Evolutionary conservation across 805 yeast genomes (phyloP).

Genomic region (Tetrapisispora taiwanensis): DNA sequence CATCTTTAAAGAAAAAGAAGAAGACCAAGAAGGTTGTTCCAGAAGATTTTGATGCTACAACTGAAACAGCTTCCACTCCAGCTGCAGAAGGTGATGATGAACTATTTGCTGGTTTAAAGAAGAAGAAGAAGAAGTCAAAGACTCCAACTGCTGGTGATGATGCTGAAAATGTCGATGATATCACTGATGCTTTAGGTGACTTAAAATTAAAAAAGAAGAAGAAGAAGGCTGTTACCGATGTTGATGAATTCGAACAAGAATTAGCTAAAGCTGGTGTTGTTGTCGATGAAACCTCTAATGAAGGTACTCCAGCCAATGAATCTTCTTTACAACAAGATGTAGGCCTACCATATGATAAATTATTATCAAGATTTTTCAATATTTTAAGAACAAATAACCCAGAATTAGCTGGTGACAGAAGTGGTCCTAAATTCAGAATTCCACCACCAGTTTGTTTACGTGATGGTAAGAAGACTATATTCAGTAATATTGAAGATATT

Average conservation of each 20-base stretch:
- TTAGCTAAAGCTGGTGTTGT: slow-evolving; percentile 83
- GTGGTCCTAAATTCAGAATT: slow-evolving; percentile 84
- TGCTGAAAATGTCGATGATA: slow-evolving; percentile 34
- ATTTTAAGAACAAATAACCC: slow-evolving; percentile 91
- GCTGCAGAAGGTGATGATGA: slow-evolving; percentile 45
- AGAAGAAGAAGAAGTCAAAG: slow-evolving; percentile 71
- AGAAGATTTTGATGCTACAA: slow-evolving; percentile 29
- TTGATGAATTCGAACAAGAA: slow-evolving; percentile 79
- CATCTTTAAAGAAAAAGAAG: slow-evolving; percentile 70
- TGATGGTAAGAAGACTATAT: slow-evolving; percentile 96
- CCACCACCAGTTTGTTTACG: slow-evolving; percentile 96
- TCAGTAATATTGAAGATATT: slow-evolving; percentile 92
- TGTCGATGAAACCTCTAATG: slow-evolving; percentile 33
- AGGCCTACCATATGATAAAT: slow-evolving; percentile 64
- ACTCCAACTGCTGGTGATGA: slow-evolving; percentile 28
- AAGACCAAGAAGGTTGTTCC: slow-evolving; percentile 44
- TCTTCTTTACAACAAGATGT: slow-evolving; percentile 34
- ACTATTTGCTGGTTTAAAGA: slow-evolving; percentile 69
- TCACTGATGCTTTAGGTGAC: slow-evolving; percentile 58
- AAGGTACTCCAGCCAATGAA: slow-evolving; percentile 26
- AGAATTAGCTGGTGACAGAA: slow-evolving; percentile 93
- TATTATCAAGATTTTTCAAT: slow-evolving; percentile 75
- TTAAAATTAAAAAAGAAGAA: slow-evolving; percentile 72
- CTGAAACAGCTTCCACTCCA: slow-evolving; percentile 20
- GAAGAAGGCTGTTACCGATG: slow-evolving; percentile 62